Base-by-base conservation (phyloP, 208 protist species). In the Trypanosoma avium region DNA sequence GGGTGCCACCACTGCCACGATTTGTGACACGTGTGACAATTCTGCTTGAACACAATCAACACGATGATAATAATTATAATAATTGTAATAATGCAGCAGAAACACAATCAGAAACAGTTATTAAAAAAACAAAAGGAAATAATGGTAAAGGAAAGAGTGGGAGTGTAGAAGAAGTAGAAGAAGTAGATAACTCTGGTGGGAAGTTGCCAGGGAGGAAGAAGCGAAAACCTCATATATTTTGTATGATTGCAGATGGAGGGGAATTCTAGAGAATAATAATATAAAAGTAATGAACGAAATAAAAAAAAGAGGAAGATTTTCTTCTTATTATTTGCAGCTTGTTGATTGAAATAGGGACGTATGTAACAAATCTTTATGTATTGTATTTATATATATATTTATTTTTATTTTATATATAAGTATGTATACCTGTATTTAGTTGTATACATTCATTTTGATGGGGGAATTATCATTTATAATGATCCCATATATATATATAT, bases 21-120 rank as follows among this genome's bases (percentile, higher is more conserved):
- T 88, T 86, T 61, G 73, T 67, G 12, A 95, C 88, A 17, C 85
- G 84, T 35, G 69, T 92, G 35, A 91, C 86, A 8, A 48, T 95
- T 3, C 74, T 92, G 50, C 70, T 95, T 19, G 88, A 95, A 67
- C 81, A 95, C 69, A 77, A 88, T 49, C 67, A 10, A 50, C 52
- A 22, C 60, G 55, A 62, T 8, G 55, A 19, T 27, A 29, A 40
- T 8, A 43, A 15, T 56, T 9, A 17, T 35, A 26, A 50, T 2
- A 26, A 38, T 36, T 4, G n/a, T 4, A 4, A 19, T 36, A 40
- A 48, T 13, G 42, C 29, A 30, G 17, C 40, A 43, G 42, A 36
- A 35, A 26, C 45, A 40, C n/a, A 12, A 38, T 5, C 36, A 9
- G 17, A 8, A 42, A 9, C 36, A 42, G 17, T 15, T n/a, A 42